Percentiles rank a stretch among this genome's conserved stretches.
These are phyloP conservation scores for Colletotrichum australisinense DNA, from an alignment of 2,329 filamentous ascomycete species.

Conservation along the genomic window DNA sequence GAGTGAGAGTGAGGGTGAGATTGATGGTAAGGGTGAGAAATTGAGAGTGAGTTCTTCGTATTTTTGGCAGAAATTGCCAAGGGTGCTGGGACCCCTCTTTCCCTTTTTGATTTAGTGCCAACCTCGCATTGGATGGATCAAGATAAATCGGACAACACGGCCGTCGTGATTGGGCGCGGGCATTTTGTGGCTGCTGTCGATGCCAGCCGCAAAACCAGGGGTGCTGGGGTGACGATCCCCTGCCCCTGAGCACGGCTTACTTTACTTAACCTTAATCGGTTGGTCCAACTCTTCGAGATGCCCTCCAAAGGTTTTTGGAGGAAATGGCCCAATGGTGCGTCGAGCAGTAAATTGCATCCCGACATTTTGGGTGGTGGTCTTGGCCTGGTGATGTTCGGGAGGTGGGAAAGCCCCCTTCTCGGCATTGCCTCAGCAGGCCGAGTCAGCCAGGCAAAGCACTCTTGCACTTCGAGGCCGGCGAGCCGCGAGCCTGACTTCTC, in stretches of 20 bases:
- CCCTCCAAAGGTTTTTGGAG: not conserved
- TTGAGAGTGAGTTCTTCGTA: slow-evolving; percentile 20
- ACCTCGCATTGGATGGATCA: slow-evolving; percentile 7
- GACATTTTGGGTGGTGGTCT: not conserved
- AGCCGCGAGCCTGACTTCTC: not conserved
- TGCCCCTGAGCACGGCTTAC: slow-evolving; percentile 31
- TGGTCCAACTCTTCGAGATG: not conserved
- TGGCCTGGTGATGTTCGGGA: not conserved
- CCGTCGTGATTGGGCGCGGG: slow-evolving; percentile 4
- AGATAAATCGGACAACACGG: not conserved
- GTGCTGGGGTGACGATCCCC: not conserved
- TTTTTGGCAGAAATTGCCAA: slow-evolving; percentile 17
- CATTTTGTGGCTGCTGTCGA: slow-evolving; percentile 11
- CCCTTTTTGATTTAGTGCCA: not conserved
- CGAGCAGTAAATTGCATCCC: slow-evolving; percentile 1
- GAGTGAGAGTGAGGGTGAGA: not conserved
- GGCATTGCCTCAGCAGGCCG: not conserved
- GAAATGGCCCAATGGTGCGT: not conserved
- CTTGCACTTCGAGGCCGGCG: not conserved
- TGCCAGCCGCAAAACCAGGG: slow-evolving; percentile 29
- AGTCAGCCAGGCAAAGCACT: not conserved
- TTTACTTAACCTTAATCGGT: slow-evolving; percentile 10
- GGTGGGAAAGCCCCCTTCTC: not conserved
- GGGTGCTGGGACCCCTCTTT: slow-evolving; percentile 2
- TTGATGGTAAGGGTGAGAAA: not conserved